Base-by-base conservation (phyloP, 805 yeast species). In the Osmozyma mogii region DNA sequence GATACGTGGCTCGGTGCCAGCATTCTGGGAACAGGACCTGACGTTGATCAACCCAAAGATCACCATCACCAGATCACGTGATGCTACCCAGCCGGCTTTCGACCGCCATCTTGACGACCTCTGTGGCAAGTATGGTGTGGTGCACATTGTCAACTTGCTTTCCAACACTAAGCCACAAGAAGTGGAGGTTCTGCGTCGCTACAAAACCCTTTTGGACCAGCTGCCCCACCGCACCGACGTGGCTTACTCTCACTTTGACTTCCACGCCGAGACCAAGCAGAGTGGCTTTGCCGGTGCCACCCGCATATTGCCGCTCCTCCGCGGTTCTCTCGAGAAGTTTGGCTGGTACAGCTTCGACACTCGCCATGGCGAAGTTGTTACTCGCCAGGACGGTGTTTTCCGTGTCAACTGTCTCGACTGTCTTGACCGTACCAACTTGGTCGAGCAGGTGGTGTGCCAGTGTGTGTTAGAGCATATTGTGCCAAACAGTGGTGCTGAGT, bases 11-110 rank as follows among this genome's bases (percentile, higher is more conserved):
- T 81, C 94, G 12, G 88, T 92, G 3, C 98, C 99, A 0, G 69
- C 89, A 1, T 92, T 92, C 47, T 92, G 98, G 98, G 98, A 92
- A 52, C 98, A 92, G 55, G 96, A 88, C 47, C 76, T 94, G 2
- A 83, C 94, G 3, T 59, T 89, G 37, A 72, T 92, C n/a, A 78
- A 84, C 38, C 95, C 96, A 14, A 92, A 88, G 49, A 87, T 89
- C 28, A 80, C 80, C 24, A 69, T 92, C 9, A 87, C 96, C 0
- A 68, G 98, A 45, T 83, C 96, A 2, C 57, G 72, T 24, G 97
- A 87, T 42, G 97, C 97, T 1, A 78, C 97, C 0, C 94, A 84
- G 48, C 94, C 95, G 0, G 74, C 88, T 1, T 89, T 89, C 47
- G 78, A 81, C 38, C 70, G 73, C 30, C 99, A 92, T 54, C 84